Base-by-base conservation (phyloP, 257 asterid genomes). In the Scutellaria minor region DNA sequence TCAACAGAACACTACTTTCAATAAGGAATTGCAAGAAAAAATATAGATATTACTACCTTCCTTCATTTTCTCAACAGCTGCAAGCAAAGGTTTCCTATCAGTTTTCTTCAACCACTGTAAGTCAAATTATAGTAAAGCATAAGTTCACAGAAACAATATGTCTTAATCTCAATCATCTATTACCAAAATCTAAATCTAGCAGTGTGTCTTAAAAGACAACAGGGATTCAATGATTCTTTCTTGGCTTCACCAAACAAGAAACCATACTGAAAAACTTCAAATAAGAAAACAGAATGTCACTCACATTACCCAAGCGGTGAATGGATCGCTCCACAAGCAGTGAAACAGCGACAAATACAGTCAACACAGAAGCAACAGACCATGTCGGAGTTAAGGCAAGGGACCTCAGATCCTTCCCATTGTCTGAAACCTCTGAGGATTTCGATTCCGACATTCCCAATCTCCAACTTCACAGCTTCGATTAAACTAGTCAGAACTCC, bases 331-430 rank as follows among this genome's bases (percentile, higher is more conserved):
- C 99, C 73, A 94, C 97, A 6, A 94, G 92, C 80, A 94, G 83
- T 10, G 99, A 94, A 80, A 94, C 97, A 3, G 85, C 97, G 46
- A 94, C 97, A 76, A 91, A 94, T 1, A 91, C 48, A 20, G 99
- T 94, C 78, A 94, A 77, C 0, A 94, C 97, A 65, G 95, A 66
- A 68, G 98, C 97, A 78, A 94, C 99, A 31, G 99, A 94, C 99
- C 99, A 94, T 60, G 99, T 94, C 46, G 99, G 99, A 69, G 99
- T 94, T 76, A 88, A 83, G 31, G 96, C 97, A 77, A 94, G 58
- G 9, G 99, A 91, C 86, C 99, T 83, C 54, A 79, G 75, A 80
- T 91, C 97, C 73, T 79, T 63, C 5, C 58, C 72, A 66, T 66
- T 75, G 42, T 81, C 93, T 10, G 87, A 68, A 73, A 55, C 75